Percentiles rank a stretch among this genome's conserved stretches.
Conservation (phyloP, 2,329 filamentous ascomycete species). For the Fusarium falciforme region DNA sequence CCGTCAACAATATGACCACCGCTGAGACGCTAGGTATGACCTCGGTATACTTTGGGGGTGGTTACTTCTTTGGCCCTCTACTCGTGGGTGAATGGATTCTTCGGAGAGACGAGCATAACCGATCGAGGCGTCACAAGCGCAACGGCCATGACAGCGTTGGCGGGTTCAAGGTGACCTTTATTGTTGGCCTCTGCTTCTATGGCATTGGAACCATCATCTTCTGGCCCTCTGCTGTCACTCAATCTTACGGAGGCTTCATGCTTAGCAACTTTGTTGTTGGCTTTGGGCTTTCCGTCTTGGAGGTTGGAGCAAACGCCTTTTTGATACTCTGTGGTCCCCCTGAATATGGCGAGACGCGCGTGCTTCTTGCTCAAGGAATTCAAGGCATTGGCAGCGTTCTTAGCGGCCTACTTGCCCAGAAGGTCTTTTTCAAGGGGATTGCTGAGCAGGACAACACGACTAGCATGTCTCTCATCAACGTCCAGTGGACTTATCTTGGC, state of each 20-base stretch:
- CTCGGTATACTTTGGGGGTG: slow-evolving; percentile 76
- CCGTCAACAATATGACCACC: slow-evolving; percentile 69
- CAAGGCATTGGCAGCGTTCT: slow-evolving; percentile 81
- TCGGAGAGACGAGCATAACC: slow-evolving; percentile 71
- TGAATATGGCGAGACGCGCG: slow-evolving; percentile 77
- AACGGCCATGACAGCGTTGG: slow-evolving; percentile 60
- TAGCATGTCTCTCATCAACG: slow-evolving; percentile 70
- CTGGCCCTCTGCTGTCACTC: slow-evolving; percentile 82
- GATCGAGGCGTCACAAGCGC: slow-evolving; percentile 54
- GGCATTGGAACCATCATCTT: slow-evolving; percentile 84
- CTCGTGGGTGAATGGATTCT: slow-evolving; percentile 78
- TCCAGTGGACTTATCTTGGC: slow-evolving; percentile 89
- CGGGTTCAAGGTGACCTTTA: slow-evolving; percentile 85
- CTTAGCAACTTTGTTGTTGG: slow-evolving; percentile 80
- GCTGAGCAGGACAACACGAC: slow-evolving; percentile 47
- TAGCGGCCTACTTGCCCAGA: slow-evolving; percentile 77
- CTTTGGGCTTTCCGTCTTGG: slow-evolving; percentile 79
- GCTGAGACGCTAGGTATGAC: slow-evolving; percentile 76
- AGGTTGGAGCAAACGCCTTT: slow-evolving; percentile 85
- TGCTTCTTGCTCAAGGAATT: slow-evolving; percentile 80
- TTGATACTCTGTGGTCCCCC: slow-evolving; percentile 77
- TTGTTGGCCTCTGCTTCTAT: slow-evolving; percentile 80
- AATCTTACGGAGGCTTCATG: slow-evolving; percentile 82
- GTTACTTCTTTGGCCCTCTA: slow-evolving; percentile 77
- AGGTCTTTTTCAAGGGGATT: slow-evolving; percentile 77